Conservation (phyloP, 2,329 filamentous ascomycete species). For the Fonsecaea monophora region DNA sequence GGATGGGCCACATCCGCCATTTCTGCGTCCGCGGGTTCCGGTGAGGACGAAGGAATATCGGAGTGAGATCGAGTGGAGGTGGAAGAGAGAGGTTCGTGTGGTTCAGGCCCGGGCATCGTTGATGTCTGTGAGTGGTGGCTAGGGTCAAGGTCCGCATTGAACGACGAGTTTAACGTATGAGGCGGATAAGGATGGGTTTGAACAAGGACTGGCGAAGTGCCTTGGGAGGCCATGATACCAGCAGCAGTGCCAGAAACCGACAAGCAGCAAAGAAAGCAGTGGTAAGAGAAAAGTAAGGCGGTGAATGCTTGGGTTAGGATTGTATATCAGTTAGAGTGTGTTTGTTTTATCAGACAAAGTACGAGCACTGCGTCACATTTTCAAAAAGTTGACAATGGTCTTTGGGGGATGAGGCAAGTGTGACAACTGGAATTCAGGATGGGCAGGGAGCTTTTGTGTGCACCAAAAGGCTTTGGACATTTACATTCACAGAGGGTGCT, state of each 20-base stretch:
- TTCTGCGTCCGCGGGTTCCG: slow-evolving; percentile 25
- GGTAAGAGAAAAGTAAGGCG: neutral
- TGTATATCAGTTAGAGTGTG: neutral
- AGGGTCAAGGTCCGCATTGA: slow-evolving; percentile 19
- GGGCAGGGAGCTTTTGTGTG: slow-evolving; percentile 6
- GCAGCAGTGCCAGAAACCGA: neutral
- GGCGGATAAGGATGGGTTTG: slow-evolving; percentile 35
- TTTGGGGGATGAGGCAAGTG: neutral
- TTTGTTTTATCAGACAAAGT: neutral
- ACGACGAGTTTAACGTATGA: slow-evolving; percentile 30
- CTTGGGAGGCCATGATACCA: slow-evolving; percentile 36
- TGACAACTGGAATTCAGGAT: neutral
- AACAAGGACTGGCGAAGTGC: slow-evolving; percentile 34
- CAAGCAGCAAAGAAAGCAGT: neutral
- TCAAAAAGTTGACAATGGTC: neutral
- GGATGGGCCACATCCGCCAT: slow-evolving; percentile 27
- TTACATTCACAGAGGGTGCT: neutral
- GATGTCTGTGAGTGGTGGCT: slow-evolving; percentile 5
- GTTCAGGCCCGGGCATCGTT: slow-evolving; percentile 11
- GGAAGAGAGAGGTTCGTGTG: slow-evolving; percentile 7
- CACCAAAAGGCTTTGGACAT: neutral
- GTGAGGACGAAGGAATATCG: slow-evolving; percentile 14
- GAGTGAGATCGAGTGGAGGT: slow-evolving; percentile 6
- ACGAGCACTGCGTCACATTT: neutral
- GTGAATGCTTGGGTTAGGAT: slow-evolving; percentile 1